A percentile compares a stretch with the other conserved stretches of the same genome.
Conservation (phyloP, 352 stramenopile genomes). For the Thalassiosira ordinaria region DNA sequence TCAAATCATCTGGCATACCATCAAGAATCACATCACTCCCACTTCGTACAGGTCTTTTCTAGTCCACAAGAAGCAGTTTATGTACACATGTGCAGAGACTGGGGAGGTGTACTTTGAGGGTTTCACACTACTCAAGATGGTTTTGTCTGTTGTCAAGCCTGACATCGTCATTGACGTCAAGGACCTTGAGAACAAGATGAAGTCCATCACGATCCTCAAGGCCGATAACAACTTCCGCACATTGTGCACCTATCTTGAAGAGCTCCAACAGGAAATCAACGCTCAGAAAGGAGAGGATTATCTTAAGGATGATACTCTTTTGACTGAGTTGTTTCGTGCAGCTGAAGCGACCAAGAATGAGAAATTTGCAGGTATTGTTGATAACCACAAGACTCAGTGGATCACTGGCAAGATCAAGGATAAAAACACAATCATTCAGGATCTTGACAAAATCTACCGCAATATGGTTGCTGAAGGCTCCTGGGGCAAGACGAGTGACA, state of each 20-base stretch:
- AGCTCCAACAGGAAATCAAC: constrained; percentile 20
- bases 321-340: constrained; percentile 22
- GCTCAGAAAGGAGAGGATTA: constrained; percentile 4
- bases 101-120: not conserved
- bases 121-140: constrained; percentile 10
- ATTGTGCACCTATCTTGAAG: not conserved
- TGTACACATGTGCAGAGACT: not conserved
- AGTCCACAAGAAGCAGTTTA: constrained; percentile 8
- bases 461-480: constrained; percentile 25
- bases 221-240: constrained; percentile 8
- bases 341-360: constrained; percentile 1
- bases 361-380: constrained; percentile 4
- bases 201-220: not conserved
- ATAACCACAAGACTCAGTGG: constrained; percentile 6
- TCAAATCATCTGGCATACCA: not conserved
- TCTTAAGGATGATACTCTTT: constrained; percentile 7
- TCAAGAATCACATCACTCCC: constrained; percentile 18
- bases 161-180: constrained; percentile 9
- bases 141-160: not conserved
- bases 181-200: constrained; percentile 1
- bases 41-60: constrained; percentile 12
- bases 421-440: not conserved
- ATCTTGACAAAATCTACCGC: constrained; percentile 4
- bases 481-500: constrained; percentile 14
- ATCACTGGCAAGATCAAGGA: constrained; percentile 14